Evolutionary conservation across 2,329 filamentous ascomycete genomes (phyloP), one percentile per base, ranked within the genome.

Genomic region (Aspergillus sclerotialis): DNA sequence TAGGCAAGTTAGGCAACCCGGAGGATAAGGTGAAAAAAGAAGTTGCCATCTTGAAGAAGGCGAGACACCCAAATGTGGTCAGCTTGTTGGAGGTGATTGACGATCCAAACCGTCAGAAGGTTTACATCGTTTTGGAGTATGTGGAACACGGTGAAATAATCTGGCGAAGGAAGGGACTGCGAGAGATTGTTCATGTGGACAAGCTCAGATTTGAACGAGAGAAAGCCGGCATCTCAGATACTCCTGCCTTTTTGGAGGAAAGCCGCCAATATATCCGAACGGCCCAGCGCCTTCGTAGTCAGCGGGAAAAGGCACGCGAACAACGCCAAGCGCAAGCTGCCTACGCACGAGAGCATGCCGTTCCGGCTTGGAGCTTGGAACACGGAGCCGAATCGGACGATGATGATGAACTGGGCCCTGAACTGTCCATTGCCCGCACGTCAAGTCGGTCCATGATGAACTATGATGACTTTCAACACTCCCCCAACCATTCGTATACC

Each of bases 1-100:
- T 98, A n/a, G 92, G 92, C 34, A 78, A 77, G 50, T 64, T 78
- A 25, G 77, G 74, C n/a, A 77, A 78, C 39, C 75, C 79, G 12
- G 78, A 82, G 53, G 70, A 73, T 45, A 84, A 84, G 55, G 82
- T 90, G 36, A 95, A 94, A 67, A 83, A 84, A 57, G 92, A 98
- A 66, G 94, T 98, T 44, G 92, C 92, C 55, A 96, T 98, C 38
- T 71, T 98, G 51, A 98, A 98, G 63, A 98, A 98, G 68, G 94
- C 94, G 35, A 82, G 90, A 18, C 92, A 98, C 60, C 82, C 86
- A n/a, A 95, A 98, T 54, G 86, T 98, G 26, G 92, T 98, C 43
- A 89, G 86, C 50, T 71, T 98, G 25, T 75, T 96, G 44, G 92
- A 98, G 65, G 89, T 98, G 52, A 96, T 98, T 51, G 92, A 98